Conservation (phyloP, 2,329 filamentous ascomycete genomes). For the Colletotrichum ledebouriae region DNA sequence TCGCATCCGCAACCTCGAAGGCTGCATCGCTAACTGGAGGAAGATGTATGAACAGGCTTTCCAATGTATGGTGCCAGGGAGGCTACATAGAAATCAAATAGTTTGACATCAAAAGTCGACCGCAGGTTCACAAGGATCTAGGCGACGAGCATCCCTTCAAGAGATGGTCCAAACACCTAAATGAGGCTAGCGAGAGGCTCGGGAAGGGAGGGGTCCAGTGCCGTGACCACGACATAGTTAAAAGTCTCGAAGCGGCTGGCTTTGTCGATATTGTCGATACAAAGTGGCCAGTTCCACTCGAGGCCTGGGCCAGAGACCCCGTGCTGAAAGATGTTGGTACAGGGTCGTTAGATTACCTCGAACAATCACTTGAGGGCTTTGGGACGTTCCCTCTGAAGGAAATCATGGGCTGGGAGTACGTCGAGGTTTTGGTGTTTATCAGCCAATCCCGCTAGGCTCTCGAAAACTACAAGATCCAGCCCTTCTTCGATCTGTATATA, state of each 20-base stretch:
- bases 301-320: conserved; percentile 33
- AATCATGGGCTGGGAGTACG: conserved; percentile 44
- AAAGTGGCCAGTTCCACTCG: conserved; percentile 41
- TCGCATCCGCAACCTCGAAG: conserved; percentile 69
- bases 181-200: conserved; percentile 48
- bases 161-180: conserved; percentile 48
- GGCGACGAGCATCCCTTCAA: conserved; percentile 10
- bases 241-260: conserved; percentile 44
- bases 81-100: conserved; percentile 57
- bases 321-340: conserved; percentile 36
- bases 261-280: conserved; percentile 43
- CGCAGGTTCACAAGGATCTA: neutral
- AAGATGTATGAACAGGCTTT: conserved; percentile 64
- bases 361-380: conserved; percentile 49
- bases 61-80: conserved; percentile 69
- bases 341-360: conserved; percentile 44
- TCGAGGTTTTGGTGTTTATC: neutral
- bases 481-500: neutral
- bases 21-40: conserved; percentile 69
- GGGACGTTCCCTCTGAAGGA: conserved; percentile 48
- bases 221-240: conserved; percentile 42
- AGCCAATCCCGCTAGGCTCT: neutral
- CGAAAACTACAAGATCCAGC: neutral
- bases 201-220: conserved; percentile 49
- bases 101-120: conserved; percentile 43